A percentile compares a stretch with the other conserved stretches of the same genome.
phyloP scores from a whole-genome alignment of 2,329 filamentous ascomycete species.

The Lachnellula subtilissima region DNA sequence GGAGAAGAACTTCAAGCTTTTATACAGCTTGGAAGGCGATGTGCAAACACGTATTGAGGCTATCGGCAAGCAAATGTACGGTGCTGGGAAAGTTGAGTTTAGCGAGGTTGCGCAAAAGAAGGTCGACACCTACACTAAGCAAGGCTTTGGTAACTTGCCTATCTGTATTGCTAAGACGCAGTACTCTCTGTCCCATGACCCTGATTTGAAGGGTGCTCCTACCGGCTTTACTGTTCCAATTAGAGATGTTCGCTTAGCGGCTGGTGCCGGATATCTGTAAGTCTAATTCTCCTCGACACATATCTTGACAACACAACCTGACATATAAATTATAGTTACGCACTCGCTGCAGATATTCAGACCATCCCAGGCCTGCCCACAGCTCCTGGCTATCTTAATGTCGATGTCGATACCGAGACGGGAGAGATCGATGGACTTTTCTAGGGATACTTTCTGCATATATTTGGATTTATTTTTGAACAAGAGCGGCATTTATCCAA shows the following conservation, averaged over 20 bases:
- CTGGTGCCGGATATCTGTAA: slow-evolving; percentile 87
- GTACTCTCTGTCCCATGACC: slow-evolving; percentile 92
- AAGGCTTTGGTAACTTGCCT: slow-evolving; percentile 87
- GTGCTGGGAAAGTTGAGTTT: slow-evolving; percentile 83
- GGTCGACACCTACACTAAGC: slow-evolving; percentile 88
- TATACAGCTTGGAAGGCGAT: slow-evolving; percentile 74
- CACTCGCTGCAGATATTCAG: slow-evolving; percentile 94
- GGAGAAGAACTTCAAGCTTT: slow-evolving; percentile 79
- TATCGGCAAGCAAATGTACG: slow-evolving; percentile 93
- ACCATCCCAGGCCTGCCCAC: slow-evolving; percentile 95
- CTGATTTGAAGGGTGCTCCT: slow-evolving; percentile 89
- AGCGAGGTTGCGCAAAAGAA: slow-evolving; percentile 93
- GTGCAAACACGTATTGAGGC: slow-evolving; percentile 86
- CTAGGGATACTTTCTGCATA: slow-evolving; percentile 42
- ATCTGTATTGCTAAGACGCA: slow-evolving; percentile 99
- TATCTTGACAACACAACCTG: background rate
- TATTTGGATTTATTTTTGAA: background rate
- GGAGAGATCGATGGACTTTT: slow-evolving; percentile 86
- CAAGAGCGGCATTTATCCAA: slow-evolving; percentile 1
- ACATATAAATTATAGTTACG: slow-evolving; percentile 58
- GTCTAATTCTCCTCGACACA: slow-evolving; percentile 30
- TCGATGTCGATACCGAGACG: slow-evolving; percentile 78
- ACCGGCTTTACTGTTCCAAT: slow-evolving; percentile 94
- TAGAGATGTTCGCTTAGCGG: slow-evolving; percentile 87
- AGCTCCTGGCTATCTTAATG: slow-evolving; percentile 90